phyloP scores from a whole-genome alignment of 176 grass and related monocot species.

The Triticum urartu region DNA sequence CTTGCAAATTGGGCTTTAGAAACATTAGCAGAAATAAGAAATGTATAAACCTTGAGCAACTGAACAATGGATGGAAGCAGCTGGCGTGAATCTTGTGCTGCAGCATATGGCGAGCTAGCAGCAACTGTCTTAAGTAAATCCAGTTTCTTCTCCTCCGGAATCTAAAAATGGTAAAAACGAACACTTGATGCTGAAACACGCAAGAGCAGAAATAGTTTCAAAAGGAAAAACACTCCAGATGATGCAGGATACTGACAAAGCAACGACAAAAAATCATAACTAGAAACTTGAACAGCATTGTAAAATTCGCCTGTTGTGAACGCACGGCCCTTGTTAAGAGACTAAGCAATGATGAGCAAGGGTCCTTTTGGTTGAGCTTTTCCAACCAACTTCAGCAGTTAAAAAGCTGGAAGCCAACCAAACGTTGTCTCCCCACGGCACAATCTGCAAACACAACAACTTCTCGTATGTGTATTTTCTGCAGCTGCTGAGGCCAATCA shows the following conservation, averaged over 20 bases:
- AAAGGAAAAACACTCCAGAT: not conserved
- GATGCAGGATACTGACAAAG: not conserved
- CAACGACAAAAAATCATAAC: not conserved
- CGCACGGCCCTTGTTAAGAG: not conserved
- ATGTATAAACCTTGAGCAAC: conserved; percentile 64
- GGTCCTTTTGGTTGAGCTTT: too few species aligned
- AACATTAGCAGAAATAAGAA: conserved; percentile 23
- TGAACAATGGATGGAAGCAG: conserved; percentile 88
- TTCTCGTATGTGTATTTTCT: too few species aligned
- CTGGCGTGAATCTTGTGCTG: conserved; percentile 92
- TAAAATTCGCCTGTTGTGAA: not conserved
- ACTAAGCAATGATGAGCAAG: not conserved
- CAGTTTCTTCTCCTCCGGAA: conserved; percentile 89
- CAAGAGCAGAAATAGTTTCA: not conserved
- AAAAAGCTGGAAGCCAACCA: too few species aligned
- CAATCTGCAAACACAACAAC: too few species aligned
- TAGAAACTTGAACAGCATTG: not conserved
- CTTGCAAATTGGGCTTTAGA: not conserved
- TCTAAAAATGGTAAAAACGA: conserved; percentile 34
- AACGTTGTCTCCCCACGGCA: too few species aligned
- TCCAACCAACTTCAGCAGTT: too few species aligned
- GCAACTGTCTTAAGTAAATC: conserved; percentile 93
- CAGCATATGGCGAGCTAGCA: conserved; percentile 82
- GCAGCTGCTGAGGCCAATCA: too few species aligned
- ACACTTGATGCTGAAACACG: not conserved